These are phyloP conservation scores for Pseudogymnoascus verrucosus DNA, from an alignment of 2,329 filamentous ascomycete genomes.

Conservation along the genomic window DNA sequence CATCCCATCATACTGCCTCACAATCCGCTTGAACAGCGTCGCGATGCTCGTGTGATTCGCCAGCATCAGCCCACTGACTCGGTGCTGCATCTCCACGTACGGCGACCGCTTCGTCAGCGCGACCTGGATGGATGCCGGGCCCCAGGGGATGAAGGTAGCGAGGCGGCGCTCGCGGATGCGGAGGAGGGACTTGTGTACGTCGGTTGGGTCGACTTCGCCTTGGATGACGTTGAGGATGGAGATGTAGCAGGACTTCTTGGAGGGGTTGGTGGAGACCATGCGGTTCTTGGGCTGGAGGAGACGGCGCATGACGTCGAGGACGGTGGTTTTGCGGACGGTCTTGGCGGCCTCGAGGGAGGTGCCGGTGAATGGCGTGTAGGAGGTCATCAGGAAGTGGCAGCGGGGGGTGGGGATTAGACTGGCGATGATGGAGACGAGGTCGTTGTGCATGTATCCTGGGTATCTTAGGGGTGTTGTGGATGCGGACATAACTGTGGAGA, in stretches of 20 bases:
- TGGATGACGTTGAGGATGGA: conserved; percentile 98
- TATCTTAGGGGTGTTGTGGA: conserved; percentile 95
- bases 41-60: conserved; percentile 97
- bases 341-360: conserved; percentile 95
- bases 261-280: conserved; percentile 94
- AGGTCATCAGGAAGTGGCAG: conserved; percentile 97
- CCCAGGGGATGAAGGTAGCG: conserved; percentile 97
- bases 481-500: conserved; percentile 97
- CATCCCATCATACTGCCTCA: conserved; percentile 86
- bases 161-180: conserved; percentile 90
- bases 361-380: conserved; percentile 95
- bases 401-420: conserved; percentile 93
- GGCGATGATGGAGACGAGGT: conserved; percentile 92
- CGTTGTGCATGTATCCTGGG: conserved; percentile 99
- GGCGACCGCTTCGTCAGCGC: conserved; percentile 94
- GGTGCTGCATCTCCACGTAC: conserved; percentile 87
- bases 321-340: conserved; percentile 95
- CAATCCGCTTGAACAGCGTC: conserved; percentile 90
- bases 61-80: conserved; percentile 93
- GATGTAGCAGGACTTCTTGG: conserved; percentile 98
- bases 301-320: conserved; percentile 93
- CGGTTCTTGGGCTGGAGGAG: conserved; percentile 96
- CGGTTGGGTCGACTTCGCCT: conserved; percentile 94
- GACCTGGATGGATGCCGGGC: conserved; percentile 94
- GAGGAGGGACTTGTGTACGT: conserved; percentile 95